Conservation (phyloP, 148 eudicot genomes). For the Amaranthus hypochondriacus region DNA sequence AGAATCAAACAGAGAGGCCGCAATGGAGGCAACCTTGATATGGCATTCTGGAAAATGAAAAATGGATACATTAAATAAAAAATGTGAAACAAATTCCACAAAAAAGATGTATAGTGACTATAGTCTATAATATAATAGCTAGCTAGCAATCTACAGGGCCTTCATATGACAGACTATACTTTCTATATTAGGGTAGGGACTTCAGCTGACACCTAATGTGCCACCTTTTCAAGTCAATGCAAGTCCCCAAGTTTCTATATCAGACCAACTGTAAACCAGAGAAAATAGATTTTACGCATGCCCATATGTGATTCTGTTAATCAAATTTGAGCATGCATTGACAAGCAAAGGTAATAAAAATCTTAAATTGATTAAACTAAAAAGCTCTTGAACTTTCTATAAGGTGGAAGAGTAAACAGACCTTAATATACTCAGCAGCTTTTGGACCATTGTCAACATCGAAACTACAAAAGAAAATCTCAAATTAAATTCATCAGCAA, state of each 20-base stretch:
- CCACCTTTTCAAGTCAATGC: too few relatives aligned
- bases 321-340: too few relatives aligned
- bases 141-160: not conserved
- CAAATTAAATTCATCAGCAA: slow-evolving; percentile 14
- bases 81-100: not conserved
- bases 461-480: slow-evolving; percentile 51
- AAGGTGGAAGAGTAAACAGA: slow-evolving; percentile 23
- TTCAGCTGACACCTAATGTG: too few relatives aligned
- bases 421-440: slow-evolving; percentile 93
- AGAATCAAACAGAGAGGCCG: slow-evolving; percentile 90
- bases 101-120: not conserved
- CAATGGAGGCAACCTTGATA: slow-evolving; percentile 73
- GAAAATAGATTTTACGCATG: too few relatives aligned
- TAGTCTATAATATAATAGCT: not conserved
- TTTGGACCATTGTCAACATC: slow-evolving; percentile 89
- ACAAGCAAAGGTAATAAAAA: too few relatives aligned
- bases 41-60: slow-evolving; percentile 55
- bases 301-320: too few relatives aligned
- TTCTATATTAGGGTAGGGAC: not conserved
- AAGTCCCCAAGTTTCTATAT: too few relatives aligned
- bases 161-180: not conserved
- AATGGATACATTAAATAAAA: not conserved
- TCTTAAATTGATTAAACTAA: too few relatives aligned
- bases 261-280: too few relatives aligned
- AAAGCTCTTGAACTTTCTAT: not conserved